Base-by-base conservation (phyloP, 2,329 filamentous ascomycete genomes). In the Chaetomium globosum region DNA sequence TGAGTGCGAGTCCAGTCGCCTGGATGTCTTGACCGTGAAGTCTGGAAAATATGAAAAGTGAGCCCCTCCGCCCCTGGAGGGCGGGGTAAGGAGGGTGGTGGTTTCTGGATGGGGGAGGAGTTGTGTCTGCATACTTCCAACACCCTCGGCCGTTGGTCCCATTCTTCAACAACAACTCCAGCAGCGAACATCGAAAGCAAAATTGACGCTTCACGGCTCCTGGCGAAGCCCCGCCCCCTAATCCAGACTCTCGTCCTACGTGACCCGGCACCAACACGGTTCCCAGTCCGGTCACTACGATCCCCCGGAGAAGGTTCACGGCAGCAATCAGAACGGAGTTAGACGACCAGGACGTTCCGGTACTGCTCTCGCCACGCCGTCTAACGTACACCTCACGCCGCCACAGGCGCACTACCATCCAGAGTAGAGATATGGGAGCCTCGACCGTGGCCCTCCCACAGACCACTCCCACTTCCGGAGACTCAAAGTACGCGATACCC, bases 371-470 rank as follows among this genome's bases (percentile, higher is more conserved):
- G 30, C 31, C 16, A 19, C 36, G 7, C 57, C 36, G 28, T 39
- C 33, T 13, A 30, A 16, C 30, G 33, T 28, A 23, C 49, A 30
- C 28, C 12, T 7, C 43, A n/a, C 54, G 52, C 49, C 57, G 46
- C 53, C 30, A 12, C 55, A 33, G 59, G 23, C 48, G 31, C 33
- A 28, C 46, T 23, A 19, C 28, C 59, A 19, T 58, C 23, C 43
- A 39, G 31, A 30, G 7, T 10, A 66, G 33, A 28, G 66, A 46
- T 19, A 69, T 69, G 68, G 68, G 66, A 63, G 60, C 65, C 30
- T 51, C 68, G 74, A 89, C 89, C 79, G 87, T 93, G 75, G 86
- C 88, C 88, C 71, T 83, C 88, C 76, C 85, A 90, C 73, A 86
- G 89, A 77, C 85, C 90, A 73, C 84, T 92, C 21, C 74, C 74